Percentiles rank a stretch among this genome's conserved stretches.
Evolutionary conservation across 305 asterid species (phyloP).

Genomic region (Solanum chacoense): DNA sequence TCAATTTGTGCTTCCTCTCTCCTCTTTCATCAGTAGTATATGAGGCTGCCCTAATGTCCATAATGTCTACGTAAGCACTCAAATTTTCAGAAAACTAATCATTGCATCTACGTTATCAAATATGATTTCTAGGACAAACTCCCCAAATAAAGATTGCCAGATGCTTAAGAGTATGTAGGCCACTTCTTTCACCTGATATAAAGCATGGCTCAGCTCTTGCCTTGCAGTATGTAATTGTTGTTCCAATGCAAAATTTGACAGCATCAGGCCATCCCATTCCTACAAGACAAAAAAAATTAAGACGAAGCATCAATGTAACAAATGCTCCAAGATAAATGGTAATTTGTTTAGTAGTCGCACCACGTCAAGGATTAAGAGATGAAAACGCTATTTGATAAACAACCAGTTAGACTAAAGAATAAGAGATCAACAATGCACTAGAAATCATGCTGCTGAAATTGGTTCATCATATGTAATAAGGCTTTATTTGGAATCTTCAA

Average conservation of each 20-base stretch:
- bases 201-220: slow-evolving; percentile 96
- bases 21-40: neutral
- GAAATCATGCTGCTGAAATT: neutral
- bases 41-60: neutral
- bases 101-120: neutral
- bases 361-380: neutral
- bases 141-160: neutral
- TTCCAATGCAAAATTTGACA: slow-evolving; percentile 89
- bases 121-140: neutral
- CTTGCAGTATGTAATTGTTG: slow-evolving; percentile 90
- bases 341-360: neutral
- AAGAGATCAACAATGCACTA: neutral
- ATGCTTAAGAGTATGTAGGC: neutral
- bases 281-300: slow-evolving; percentile 12
- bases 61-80: neutral
- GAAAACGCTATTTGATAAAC: neutral
- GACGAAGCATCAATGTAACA: neutral
- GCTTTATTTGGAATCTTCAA: neutral
- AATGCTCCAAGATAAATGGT: neutral
- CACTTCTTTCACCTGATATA: slow-evolving; percentile 60
- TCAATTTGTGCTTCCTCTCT: neutral
- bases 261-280: slow-evolving; percentile 99
- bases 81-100: neutral
- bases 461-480: neutral
- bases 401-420: neutral